Percentiles rank a stretch among this genome's conserved stretches.
Conservation (phyloP, 768 basidiomycete species). For the Boletus patriciae region DNA sequence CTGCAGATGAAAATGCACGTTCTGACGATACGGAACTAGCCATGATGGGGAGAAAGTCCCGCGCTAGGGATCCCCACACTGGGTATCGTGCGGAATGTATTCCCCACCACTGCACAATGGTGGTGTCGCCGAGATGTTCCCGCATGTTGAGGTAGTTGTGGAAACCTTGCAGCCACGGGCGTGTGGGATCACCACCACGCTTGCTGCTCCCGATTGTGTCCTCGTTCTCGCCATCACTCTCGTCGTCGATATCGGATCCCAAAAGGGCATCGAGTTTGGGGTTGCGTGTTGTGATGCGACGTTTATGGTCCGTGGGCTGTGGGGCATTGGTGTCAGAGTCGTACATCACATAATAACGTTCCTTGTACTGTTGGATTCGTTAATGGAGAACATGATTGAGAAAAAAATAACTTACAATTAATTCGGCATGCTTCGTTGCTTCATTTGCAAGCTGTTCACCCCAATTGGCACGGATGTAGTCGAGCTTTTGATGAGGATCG, state of each 20-base stretch:
- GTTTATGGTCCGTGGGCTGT: neutral
- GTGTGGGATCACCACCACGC: neutral
- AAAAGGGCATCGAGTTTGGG: neutral
- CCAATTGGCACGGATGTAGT: slow-evolving; percentile 7
- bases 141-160: slow-evolving; percentile 5
- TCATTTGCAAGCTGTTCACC: neutral
- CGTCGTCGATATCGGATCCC: neutral
- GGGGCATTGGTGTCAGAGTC: neutral
- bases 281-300: slow-evolving; percentile 2
- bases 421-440: neutral
- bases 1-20: neutral
- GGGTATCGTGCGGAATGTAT: neutral
- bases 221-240: neutral
- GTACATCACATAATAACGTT: slow-evolving; percentile 1
- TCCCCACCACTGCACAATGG: slow-evolving; percentile 8
- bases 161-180: slow-evolving; percentile 7
- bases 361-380: slow-evolving; percentile 7
- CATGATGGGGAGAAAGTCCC: slow-evolving; percentile 7
- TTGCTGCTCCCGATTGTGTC: neutral
- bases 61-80: slow-evolving; percentile 4
- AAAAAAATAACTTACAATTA: neutral
- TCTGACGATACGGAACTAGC: slow-evolving; percentile 2
- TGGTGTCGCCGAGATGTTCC: neutral
- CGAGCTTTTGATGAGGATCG: slow-evolving; percentile 2
- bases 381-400: neutral